Evolutionary conservation across 129 eudicot genomes (phyloP), one percentile per base, ranked within the genome.

Genomic region (Lonicera japonica): DNA sequence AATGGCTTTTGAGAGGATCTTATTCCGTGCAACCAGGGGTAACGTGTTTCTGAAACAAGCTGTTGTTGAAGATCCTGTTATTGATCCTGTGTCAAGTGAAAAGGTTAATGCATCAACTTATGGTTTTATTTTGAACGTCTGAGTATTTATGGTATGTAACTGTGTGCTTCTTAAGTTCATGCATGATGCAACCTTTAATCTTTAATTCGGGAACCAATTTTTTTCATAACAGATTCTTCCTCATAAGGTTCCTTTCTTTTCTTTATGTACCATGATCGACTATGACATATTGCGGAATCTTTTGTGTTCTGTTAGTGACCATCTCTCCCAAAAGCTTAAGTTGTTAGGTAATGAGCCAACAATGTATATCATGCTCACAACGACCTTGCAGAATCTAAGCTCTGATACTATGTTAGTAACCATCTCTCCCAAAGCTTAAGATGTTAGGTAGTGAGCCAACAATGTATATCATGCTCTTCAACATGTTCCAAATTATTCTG

Each of bases 21-120:
- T 90, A 20, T 90, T 90, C 69, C 95, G 97, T 59, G 87, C 89
- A 52, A 90, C 97, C 12, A 81, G 97, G 76, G 97, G 97, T 41
- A 90, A 90, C 46, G 80, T 90, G 63, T 86, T 80, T 77, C 59
- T 86, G 51, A 86, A 73, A 80, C 97, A 90, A 82, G 88, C 68
- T 12, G 74, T 70, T 0, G 65, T 78, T 41, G 83, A 83, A 52
- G 79, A 83, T 61, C 80, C 88, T 62, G 90, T 90, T 11, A 54
- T 63, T 52, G 92, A 90, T 77, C 97, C 95, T 29, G 75, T 80
- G 45, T 86, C 95, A 0, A 86, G 91, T 70, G 88, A 83, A 51
- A 81, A 86, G 95, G 97, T 86, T 54, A 59, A 39, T 52, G 18
- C 40, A 54, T 21, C 57, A 70, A 53, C 66, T 38, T 48, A 19